A percentile compares a stretch with the other conserved stretches of the same genome.
These are phyloP conservation scores for Mycena vulgaris DNA, from an alignment of 768 basidiomycete species.

Conservation along the genomic window DNA sequence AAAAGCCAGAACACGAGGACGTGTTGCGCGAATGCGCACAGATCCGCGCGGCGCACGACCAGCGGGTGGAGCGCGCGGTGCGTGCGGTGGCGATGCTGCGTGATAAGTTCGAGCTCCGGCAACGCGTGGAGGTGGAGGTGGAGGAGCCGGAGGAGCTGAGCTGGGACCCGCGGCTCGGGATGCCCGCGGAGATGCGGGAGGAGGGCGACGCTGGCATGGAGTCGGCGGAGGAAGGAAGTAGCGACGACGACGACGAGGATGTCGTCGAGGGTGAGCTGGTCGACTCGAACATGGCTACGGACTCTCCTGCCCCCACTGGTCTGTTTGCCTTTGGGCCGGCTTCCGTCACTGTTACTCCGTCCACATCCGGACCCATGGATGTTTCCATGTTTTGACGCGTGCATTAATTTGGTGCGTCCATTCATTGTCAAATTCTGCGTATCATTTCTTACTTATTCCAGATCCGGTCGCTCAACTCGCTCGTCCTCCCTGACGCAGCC, in stretches of 20 bases:
- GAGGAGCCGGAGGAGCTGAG: constrained; percentile 86
- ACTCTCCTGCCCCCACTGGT: constrained; percentile 24
- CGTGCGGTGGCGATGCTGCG: constrained; percentile 83
- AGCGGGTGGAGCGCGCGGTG: constrained; percentile 82
- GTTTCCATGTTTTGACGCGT: constrained; percentile 27
- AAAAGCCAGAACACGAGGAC: constrained; percentile 71
- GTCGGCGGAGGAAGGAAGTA: constrained; percentile 50
- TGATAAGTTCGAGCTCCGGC: constrained; percentile 88
- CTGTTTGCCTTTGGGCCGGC: constrained; percentile 21
- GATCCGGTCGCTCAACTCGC: no score
- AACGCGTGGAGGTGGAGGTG: constrained; percentile 83
- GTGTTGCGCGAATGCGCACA: constrained; percentile 77
- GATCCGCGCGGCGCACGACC: constrained; percentile 80
- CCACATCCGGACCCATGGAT: constrained; percentile 11
- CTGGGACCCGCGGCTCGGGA: constrained; percentile 71
- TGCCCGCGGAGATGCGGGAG: constrained; percentile 35
- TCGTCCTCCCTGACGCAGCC: no score
- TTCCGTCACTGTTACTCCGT: background rate
- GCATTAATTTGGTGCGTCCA: background rate
- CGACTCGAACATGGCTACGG: constrained; percentile 23
- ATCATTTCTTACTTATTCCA: no score
- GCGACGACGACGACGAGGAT: constrained; percentile 56
- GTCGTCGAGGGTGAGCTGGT: constrained; percentile 47
- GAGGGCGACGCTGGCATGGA: constrained; percentile 45
- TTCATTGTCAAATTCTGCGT: background rate